Evolutionary conservation across 495 filamentous ascomycete species (phyloP), one percentile per base, ranked within the genome.

Genomic region (Opeltia flavorubescens): DNA sequence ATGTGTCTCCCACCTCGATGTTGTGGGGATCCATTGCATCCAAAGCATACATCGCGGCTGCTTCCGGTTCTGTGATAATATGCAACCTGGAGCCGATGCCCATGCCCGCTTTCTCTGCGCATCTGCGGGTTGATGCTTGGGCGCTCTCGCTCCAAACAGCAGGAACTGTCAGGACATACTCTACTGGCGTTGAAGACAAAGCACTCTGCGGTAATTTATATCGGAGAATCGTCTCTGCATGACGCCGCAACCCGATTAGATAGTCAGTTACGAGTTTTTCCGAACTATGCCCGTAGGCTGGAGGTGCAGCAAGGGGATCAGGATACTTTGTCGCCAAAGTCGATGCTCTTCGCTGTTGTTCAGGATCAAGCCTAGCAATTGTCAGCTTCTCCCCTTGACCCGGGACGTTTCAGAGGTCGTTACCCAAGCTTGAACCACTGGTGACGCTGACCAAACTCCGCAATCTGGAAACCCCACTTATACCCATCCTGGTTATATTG

Each of bases 1-100:
- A 81, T 33, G 81, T 83, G 52, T 87, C 81, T 1, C 77, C 80
- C n/a, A 79, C 62, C 48, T 63, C 74, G 31, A 78, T 66, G 47
- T 70, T 69, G 50, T 78, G 84, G 15, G 72, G 81, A 59, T 78
- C 75, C 51, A 78, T 81, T 8, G 77, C 77, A 44, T 79, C 77
- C 3, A 89, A 66, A 1, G 81, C 82, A 54, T 85, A 84, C 3
- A 86, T 78, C 0, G 83, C 84, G 0, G 83, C 83, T 5, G 81
- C 83, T 60, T 88, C 83, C 1, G 83, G 82, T 60, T 85, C 80
- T 39, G 75, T 80, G 43, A 88, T 82, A 59, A 86, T 76, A 54
- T 76, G 70, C 29, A 86, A 77, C 26, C 74, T 64, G 13, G 66
- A 70, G 43, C 65, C 64, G 7, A 64, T 53, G 11, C 80, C 80